Base-by-base conservation (phyloP, 768 basidiomycete species). In the Leccinum variicolor region DNA sequence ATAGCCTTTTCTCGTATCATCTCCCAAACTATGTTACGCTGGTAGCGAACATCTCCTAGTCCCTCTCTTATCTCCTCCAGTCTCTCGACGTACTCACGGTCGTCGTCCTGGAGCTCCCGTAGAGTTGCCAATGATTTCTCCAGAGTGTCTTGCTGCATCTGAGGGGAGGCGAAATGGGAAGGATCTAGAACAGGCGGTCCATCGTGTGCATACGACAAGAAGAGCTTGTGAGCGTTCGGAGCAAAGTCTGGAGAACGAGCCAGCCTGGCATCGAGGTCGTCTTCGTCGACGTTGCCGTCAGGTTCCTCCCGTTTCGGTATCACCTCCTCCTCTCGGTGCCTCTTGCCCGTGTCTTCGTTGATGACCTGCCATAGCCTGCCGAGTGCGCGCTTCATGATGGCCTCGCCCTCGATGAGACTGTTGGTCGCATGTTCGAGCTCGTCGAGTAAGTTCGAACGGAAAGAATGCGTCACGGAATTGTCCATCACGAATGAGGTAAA, bases 401-500 rank as follows among this genome's bases (percentile, higher is more conserved):
- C 84, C 69, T 94, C 92, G 19, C 90, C 90, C 74, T 93, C 90
- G 49, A 94, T 89, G 47, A 94, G 81, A 46, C 84, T 84, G 67
- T 90, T 92, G 10, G 91, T 92, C 14, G 91, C 86, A 52, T 87
- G 77, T 62, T 92, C 90, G 14, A 94, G 78, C 64, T 92, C 90
- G 61, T 90, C 86, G 23, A 93, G 74, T 50, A 93, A 74, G 55
- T 77, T 79, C 33, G 91, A 89, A 46, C 91, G 88, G 73, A 92
- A 94, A 4, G 92, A 85, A 69, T 90, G 88, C 17, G 89, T 90
- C 15, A 90, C 84, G 8, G 90, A 82, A 61, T 87, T 89, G 69
- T 94, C 92, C 80, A 93, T 81, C 14, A 94, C 90, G 64, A 92
- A 90, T 0, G 91, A 90, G 19, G 90, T 81, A 72, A 90, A 93